These are phyloP conservation scores for Fusarium nygamai DNA, from an alignment of 2,329 filamentous ascomycete genomes.

Conservation along the genomic window DNA sequence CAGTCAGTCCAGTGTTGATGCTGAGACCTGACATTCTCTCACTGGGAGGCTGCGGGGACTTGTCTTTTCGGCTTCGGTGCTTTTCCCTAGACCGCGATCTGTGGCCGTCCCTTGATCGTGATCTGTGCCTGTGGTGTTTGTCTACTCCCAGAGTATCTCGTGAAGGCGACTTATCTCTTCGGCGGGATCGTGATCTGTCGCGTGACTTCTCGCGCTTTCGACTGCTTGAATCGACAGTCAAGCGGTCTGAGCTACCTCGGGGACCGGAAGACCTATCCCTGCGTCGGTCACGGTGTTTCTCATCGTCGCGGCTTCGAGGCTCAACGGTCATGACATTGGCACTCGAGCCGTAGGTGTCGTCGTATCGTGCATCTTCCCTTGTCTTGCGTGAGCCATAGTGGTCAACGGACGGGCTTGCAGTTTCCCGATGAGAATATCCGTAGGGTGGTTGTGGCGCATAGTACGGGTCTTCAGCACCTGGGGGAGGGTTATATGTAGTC, in stretches of 20 bases:
- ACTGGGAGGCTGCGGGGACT: conserved; percentile 60
- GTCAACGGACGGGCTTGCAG: conserved; percentile 30
- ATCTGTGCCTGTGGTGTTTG: conserved; percentile 31
- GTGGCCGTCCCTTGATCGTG: conserved; percentile 21
- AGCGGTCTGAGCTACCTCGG: conserved; percentile 35
- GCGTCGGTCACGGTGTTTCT: conserved; percentile 48
- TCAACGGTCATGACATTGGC: conserved; percentile 57
- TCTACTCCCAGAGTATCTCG: conserved; percentile 19
- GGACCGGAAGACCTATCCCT: conserved; percentile 41
- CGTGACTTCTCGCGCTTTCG: conserved; percentile 42
- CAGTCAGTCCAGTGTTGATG: conserved; percentile 54
- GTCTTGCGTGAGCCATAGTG: conserved; percentile 31
- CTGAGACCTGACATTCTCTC: conserved; percentile 63
- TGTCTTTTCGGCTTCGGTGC: conserved; percentile 46
- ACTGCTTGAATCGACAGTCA: conserved; percentile 34
- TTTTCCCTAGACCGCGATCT: conserved; percentile 29
- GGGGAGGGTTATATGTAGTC: conserved; percentile 41
- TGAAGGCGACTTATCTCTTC: conserved; percentile 38
- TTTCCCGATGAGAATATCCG: conserved; percentile 23
- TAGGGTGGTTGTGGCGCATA: conserved; percentile 29
- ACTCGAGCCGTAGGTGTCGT: conserved; percentile 52
- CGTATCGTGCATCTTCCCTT: conserved; percentile 38
- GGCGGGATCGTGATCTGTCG: conserved; percentile 35
- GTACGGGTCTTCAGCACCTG: conserved; percentile 14
- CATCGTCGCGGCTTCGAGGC: conserved; percentile 48